phyloP scores from a whole-genome alignment of 1,139 yeast genomes.

The Kluyveromyces sp. region DNA sequence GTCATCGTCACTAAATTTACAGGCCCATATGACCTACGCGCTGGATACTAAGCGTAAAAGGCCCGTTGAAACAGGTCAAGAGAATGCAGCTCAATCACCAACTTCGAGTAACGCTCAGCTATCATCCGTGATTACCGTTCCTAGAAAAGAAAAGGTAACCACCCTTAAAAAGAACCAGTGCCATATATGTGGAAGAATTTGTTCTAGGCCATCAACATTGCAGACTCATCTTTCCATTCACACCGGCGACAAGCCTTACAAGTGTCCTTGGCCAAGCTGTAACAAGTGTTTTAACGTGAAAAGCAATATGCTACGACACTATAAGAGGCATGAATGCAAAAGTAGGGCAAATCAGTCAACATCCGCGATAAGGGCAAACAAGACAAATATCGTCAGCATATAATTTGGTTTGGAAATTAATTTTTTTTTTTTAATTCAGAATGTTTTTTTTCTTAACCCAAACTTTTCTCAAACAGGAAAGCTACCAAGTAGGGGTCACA shows the following conservation, averaged over 20 bases:
- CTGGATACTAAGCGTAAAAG: too few relatives aligned
- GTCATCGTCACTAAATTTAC: too few relatives aligned
- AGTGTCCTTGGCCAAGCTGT: conserved; percentile 5
- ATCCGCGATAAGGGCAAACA: neutral
- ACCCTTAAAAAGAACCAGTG: conserved; percentile 13
- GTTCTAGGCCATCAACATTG: conserved; percentile 6
- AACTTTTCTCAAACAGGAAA: too few relatives aligned
- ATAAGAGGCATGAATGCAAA: conserved; percentile 14
- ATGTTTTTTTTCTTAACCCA: neutral
- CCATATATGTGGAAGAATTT: conserved; percentile 5
- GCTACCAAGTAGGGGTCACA: too few relatives aligned
- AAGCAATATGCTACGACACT: conserved; percentile 15
- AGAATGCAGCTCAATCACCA: too few relatives aligned
- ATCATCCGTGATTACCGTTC: neutral
- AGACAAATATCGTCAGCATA: neutral
- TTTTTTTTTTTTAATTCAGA: neutral
- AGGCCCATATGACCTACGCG: too few relatives aligned
- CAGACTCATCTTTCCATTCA: conserved; percentile 6
- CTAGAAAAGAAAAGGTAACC: neutral
- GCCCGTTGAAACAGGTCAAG: too few relatives aligned
- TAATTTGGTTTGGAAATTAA: neutral
- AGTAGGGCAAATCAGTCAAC: neutral
- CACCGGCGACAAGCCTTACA: conserved; percentile 6
- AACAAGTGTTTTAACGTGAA: conserved; percentile 6
- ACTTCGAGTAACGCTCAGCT: too few relatives aligned